Conservation (phyloP, 805 yeast species). For the Candida pseudoglaebosa region DNA sequence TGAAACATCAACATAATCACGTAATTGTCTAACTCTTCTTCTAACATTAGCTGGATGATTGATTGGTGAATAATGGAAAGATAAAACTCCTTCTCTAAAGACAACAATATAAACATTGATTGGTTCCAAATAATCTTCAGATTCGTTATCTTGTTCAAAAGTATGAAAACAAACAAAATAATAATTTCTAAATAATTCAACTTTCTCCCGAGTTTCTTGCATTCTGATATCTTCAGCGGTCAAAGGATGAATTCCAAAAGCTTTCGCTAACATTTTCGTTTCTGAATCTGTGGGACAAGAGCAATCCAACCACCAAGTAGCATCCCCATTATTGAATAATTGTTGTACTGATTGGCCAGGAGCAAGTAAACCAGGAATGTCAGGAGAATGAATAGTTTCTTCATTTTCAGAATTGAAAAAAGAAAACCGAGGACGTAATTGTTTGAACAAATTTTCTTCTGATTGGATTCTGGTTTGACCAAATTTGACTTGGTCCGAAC, state of each 20-base stretch:
- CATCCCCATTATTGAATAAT: conserved; percentile 66
- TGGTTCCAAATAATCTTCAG: conserved; percentile 81
- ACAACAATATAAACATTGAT: conserved; percentile 69
- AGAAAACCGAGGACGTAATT: conserved; percentile 70
- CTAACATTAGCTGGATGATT: conserved; percentile 66
- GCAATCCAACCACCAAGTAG: conserved; percentile 97
- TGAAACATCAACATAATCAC: conserved; percentile 73
- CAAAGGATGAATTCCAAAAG: conserved; percentile 96
- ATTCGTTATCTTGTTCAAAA: conserved; percentile 78
- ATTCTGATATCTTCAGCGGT: conserved; percentile 96
- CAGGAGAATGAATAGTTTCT: conserved; percentile 87
- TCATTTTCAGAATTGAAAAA: conserved; percentile 79
- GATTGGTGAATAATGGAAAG: conserved; percentile 59
- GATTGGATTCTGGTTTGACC: conserved; percentile 34
- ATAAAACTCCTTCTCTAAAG: conserved; percentile 54
- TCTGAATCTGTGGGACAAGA: conserved; percentile 91
- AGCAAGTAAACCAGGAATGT: conserved; percentile 70
- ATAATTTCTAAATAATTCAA: conserved; percentile 83
- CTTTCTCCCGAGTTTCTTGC: conserved; percentile 97
- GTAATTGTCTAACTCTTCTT: conserved; percentile 74
- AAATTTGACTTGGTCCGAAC: conserved; percentile 36
- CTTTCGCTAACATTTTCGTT: conserved; percentile 86
- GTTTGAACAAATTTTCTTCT: conserved; percentile 10
- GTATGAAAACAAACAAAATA: conserved; percentile 97
- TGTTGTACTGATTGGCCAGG: conserved; percentile 62